Conservation (phyloP, 2,329 filamentous ascomycete genomes). For the Colletotrichum incanum region DNA sequence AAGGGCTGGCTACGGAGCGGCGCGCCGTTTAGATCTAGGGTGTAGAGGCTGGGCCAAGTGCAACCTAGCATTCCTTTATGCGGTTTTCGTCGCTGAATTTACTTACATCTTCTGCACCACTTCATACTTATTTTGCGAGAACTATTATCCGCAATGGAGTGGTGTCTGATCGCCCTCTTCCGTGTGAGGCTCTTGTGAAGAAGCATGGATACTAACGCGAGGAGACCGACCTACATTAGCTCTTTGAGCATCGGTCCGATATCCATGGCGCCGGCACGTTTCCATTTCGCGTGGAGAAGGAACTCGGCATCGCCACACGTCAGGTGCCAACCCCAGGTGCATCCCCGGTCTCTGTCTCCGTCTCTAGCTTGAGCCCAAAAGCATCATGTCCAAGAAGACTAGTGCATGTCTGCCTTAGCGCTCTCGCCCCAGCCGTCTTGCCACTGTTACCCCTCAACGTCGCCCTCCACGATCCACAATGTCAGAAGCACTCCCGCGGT, state of each 20-base stretch:
- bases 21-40: neutral
- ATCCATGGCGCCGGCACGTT: constrained; percentile 1
- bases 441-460: neutral
- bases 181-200: constrained; percentile 5
- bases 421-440: neutral
- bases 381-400: neutral
- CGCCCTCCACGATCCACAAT: neutral
- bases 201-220: neutral
- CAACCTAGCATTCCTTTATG: neutral
- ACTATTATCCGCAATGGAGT: neutral
- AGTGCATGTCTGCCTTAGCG: neutral
- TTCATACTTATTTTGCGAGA: neutral
- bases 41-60: neutral
- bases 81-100: too few relatives aligned
- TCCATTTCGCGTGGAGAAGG: constrained; percentile 8
- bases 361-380: neutral
- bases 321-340: constrained; percentile 4
- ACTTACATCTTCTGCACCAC: neutral
- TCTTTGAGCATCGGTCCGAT: constrained; percentile 22
- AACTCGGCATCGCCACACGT: constrained; percentile 15
- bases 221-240: neutral
- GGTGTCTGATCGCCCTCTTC: neutral
- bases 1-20: neutral
- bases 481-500: neutral
- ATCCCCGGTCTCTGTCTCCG: neutral